Conservation (phyloP, 2,329 filamentous ascomycete genomes). For the Diaporthe sp. region DNA sequence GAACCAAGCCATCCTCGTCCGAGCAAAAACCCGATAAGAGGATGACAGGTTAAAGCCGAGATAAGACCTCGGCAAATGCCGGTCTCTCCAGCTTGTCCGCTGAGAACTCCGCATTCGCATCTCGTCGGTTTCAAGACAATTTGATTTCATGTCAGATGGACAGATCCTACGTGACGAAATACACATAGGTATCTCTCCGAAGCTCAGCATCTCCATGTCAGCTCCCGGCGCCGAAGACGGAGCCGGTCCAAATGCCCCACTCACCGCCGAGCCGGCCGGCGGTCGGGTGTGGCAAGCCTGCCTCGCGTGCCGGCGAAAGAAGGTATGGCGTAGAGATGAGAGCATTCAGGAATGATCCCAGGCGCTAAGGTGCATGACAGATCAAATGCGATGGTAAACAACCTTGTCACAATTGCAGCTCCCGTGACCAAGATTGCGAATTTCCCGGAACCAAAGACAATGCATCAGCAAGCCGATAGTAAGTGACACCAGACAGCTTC, state of each 20-base stretch:
- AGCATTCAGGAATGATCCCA: neutral
- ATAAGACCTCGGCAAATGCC: neutral
- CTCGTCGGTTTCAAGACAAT: neutral
- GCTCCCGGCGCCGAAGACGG: neutral
- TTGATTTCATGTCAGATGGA: neutral
- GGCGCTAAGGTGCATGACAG: neutral
- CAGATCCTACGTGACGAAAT: neutral
- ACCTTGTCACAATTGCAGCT: conserved; percentile 2
- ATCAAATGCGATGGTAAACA: conserved; percentile 16
- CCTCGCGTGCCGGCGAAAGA: conserved; percentile 1
- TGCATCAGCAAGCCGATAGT: conserved; percentile 13
- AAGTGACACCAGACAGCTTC: neutral
- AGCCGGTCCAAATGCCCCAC: neutral
- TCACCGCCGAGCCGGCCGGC: neutral
- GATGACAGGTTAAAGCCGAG: neutral
- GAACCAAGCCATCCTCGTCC: neutral
- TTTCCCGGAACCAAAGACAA: conserved; percentile 11
- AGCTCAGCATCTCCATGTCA: neutral
- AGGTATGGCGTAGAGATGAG: neutral
- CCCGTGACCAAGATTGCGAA: neutral
- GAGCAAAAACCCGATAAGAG: neutral
- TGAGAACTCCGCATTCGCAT: neutral
- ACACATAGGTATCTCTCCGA: neutral
- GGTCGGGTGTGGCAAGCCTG: conserved; percentile 6
- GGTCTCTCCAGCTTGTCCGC: neutral